These are phyloP conservation scores for Lobulomyces angularis DNA, from an alignment of 192 early-diverging fungal genomes.

Conservation along the genomic window DNA sequence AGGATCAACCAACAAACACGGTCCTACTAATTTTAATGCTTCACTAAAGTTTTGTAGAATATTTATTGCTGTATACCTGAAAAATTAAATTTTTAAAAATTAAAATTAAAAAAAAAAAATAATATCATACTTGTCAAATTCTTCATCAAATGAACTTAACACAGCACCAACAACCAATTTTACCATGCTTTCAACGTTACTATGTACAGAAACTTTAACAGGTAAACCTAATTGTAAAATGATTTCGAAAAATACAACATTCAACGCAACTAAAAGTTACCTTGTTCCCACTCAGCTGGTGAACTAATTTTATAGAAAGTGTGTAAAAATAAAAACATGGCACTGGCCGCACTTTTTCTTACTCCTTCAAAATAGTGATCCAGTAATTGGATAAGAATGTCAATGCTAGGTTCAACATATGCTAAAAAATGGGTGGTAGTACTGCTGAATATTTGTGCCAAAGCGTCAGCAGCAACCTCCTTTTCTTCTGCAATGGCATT, in stretches of 20 bases:
- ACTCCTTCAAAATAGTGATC: constrained; percentile 71
- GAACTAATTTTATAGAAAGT: constrained; percentile 65
- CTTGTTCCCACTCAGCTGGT: constrained; percentile 59
- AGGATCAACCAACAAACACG: background rate
- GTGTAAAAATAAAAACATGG: constrained; percentile 62
- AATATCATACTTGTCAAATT: constrained; percentile 43
- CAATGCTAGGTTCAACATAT: constrained; percentile 61
- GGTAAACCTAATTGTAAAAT: constrained; percentile 11
- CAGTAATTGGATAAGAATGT: constrained; percentile 53
- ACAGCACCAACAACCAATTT: constrained; percentile 57
- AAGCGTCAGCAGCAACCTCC: constrained; percentile 77
- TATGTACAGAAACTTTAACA: constrained; percentile 52
- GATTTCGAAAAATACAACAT: constrained; percentile 1
- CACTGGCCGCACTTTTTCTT: constrained; percentile 58
- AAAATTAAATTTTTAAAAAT: no score
- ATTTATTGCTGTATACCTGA: constrained; percentile 17
- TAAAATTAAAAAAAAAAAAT: no score
- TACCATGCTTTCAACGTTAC: constrained; percentile 60
- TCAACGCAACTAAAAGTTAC: constrained; percentile 7
- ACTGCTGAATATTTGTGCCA: constrained; percentile 75
- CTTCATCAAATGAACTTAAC: constrained; percentile 60
- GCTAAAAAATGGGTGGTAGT: constrained; percentile 66
- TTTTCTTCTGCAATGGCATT: constrained; percentile 85
- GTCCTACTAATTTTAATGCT: background rate
- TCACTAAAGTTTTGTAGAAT: background rate